These are phyloP conservation scores for Rhypophila decipiens DNA, from an alignment of 495 filamentous ascomycete genomes.

Conservation along the genomic window DNA sequence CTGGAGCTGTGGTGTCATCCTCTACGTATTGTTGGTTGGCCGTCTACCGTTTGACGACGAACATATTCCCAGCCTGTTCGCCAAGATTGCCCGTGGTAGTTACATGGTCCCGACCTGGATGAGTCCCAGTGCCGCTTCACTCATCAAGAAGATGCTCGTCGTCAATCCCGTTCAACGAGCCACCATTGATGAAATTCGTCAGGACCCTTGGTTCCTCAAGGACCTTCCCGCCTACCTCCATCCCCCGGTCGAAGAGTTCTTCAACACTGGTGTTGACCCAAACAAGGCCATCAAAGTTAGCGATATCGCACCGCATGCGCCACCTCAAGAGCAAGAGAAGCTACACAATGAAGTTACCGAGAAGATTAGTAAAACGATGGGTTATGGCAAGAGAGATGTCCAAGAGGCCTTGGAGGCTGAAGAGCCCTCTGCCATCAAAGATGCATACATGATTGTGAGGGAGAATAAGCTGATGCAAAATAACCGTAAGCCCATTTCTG, in stretches of 20 bases:
- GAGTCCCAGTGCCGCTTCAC: conserved; percentile 69
- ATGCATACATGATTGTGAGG: conserved; percentile 94
- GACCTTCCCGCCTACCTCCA: conserved; percentile 79
- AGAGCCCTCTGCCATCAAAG: conserved; percentile 95
- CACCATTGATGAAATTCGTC: conserved; percentile 85
- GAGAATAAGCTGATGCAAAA: conserved; percentile 97
- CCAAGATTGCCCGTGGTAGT: conserved; percentile 53
- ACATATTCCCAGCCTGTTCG: conserved; percentile 49
- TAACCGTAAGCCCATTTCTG: conserved; percentile 59
- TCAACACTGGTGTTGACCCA: conserved; percentile 85
- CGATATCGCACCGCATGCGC: conserved; percentile 70
- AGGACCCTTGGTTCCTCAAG: conserved; percentile 91
- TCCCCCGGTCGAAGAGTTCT: conserved; percentile 86
- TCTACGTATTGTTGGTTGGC: conserved; percentile 91
- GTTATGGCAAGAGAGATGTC: conserved; percentile 90
- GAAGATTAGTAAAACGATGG: conserved; percentile 96
- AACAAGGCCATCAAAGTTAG: conserved; percentile 80
- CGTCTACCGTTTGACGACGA: conserved; percentile 96
- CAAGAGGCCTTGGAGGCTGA: conserved; percentile 85
- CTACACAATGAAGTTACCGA: conserved; percentile 86
- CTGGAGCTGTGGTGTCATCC: conserved; percentile 97
- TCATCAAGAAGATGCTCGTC: conserved; percentile 90
- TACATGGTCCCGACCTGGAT: conserved; percentile 87
- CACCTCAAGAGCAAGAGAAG: conserved; percentile 72
- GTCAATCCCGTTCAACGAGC: conserved; percentile 92